Conservation (phyloP, 2,329 filamentous ascomycete genomes). For the Remersonia thermophila region DNA sequence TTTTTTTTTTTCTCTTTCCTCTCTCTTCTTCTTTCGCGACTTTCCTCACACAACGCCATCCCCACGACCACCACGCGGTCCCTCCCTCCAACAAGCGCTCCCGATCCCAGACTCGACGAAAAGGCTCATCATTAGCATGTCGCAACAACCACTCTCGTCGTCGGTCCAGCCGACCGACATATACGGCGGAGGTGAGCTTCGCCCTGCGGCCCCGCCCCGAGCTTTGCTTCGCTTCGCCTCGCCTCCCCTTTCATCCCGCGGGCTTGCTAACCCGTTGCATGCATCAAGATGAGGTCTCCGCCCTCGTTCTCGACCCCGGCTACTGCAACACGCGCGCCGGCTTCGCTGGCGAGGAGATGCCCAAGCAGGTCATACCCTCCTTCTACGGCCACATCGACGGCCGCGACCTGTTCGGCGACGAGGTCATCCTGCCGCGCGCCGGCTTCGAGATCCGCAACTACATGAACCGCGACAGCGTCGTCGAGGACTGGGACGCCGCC, state of each 20-base stretch:
- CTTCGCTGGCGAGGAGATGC: conserved; percentile 94
- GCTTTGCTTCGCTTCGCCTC: too few species aligned
- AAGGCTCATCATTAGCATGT: too few species aligned
- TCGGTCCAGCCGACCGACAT: conserved; percentile 48
- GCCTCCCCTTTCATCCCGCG: too few species aligned
- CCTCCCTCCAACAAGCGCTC: too few species aligned
- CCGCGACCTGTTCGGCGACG: conserved; percentile 71
- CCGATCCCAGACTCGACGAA: too few species aligned
- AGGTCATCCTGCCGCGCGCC: conserved; percentile 65
- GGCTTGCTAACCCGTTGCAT: conserved; percentile 2
- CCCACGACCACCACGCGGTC: too few species aligned
- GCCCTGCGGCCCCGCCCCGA: background rate
- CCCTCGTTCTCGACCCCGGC: conserved; percentile 89
- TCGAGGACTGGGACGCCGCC: conserved; percentile 93
- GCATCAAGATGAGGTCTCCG: conserved; percentile 79
- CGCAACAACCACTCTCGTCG: conserved; percentile 41
- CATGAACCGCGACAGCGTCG: conserved; percentile 75
- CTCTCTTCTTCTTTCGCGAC: too few species aligned
- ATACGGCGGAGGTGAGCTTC: conserved; percentile 45
- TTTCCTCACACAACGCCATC: too few species aligned
- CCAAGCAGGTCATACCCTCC: conserved; percentile 84
- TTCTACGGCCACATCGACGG: conserved; percentile 62
- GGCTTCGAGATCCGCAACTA: conserved; percentile 83
- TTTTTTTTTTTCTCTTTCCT: too few species aligned
- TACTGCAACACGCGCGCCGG: conserved; percentile 85